A percentile compares a stretch with the other conserved stretches of the same genome.
phyloP scores from a whole-genome alignment of 768 basidiomycete genomes.

The Filobasidium wieringae region DNA sequence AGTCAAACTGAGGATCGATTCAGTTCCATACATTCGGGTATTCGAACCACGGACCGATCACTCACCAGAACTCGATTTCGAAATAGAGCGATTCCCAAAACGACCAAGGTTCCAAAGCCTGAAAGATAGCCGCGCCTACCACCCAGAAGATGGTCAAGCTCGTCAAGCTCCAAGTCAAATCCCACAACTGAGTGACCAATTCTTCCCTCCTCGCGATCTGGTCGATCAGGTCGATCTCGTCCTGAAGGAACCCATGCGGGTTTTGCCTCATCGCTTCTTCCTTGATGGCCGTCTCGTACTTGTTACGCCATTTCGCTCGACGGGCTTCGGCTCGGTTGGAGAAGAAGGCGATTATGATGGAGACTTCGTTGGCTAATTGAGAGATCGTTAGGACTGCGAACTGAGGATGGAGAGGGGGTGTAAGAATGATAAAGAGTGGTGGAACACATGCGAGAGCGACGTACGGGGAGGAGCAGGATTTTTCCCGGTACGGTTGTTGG shows the following conservation, averaged over 20 bases:
- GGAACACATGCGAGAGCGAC: not conserved
- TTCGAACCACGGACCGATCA: conserved; percentile 20
- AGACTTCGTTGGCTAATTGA: conserved; percentile 33
- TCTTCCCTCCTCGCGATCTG: conserved; percentile 34
- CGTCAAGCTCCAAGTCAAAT: conserved; percentile 27
- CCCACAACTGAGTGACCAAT: conserved; percentile 29
- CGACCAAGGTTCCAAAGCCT: conserved; percentile 36
- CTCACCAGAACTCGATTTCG: conserved; percentile 25
- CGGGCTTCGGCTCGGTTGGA: conserved; percentile 19
- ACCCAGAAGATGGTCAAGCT: conserved; percentile 36
- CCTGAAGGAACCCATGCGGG: conserved; percentile 25
- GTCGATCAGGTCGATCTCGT: conserved; percentile 37
- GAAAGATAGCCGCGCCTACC: conserved; percentile 35
- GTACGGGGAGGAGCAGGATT: conserved; percentile 21
- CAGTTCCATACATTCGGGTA: no score
- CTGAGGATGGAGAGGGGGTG: conserved; percentile 1
- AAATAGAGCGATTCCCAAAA: conserved; percentile 34
- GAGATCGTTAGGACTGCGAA: conserved; percentile 38
- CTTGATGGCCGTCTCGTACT: conserved; percentile 28
- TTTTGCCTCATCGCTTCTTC: conserved; percentile 18
- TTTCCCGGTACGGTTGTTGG: conserved; percentile 25
- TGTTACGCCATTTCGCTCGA: conserved; percentile 25
- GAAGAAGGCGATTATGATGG: conserved; percentile 33
- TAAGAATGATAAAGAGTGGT: not conserved
- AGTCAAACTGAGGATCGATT: conserved; percentile 16